Percentiles rank a stretch among this genome's conserved stretches.
Evolutionary conservation across 129 eudicot species (phyloP).

Genomic region (Tagetes erecta): DNA sequence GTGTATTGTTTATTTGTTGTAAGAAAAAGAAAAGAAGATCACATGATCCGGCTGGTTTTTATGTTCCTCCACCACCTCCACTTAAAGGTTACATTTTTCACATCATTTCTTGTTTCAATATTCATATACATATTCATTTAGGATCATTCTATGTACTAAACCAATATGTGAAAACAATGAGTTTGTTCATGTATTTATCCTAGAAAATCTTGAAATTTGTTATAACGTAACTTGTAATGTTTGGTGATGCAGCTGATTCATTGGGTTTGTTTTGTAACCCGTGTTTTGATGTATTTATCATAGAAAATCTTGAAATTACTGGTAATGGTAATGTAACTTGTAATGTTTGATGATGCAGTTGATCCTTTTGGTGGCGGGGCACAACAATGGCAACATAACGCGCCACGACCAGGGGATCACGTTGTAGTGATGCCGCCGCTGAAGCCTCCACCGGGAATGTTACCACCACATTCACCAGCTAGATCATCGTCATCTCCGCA

Average conservation of each 20-base stretch:
- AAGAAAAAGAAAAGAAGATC: slow-evolving; percentile 34
- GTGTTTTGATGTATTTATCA: no score
- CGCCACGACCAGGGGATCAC: slow-evolving; percentile 35
- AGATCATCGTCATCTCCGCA: slow-evolving; percentile 31
- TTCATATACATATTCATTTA: not conserved
- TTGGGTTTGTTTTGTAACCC: no score
- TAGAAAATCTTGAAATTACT: no score
- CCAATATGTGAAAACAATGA: no score
- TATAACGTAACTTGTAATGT: no score
- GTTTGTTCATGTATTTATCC: no score
- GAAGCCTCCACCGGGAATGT: slow-evolving; percentile 28
- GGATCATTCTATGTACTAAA: not conserved
- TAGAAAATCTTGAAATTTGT: no score
- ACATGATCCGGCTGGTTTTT: slow-evolving; percentile 24
- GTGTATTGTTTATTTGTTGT: slow-evolving; percentile 35
- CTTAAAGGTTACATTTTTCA: slow-evolving; percentile 33
- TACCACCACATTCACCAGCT: slow-evolving; percentile 35
- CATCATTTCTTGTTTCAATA: not conserved
- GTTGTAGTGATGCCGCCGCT: slow-evolving; percentile 30
- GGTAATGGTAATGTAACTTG: not conserved
- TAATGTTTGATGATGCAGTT: slow-evolving; percentile 19
- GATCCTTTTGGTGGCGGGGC: slow-evolving; percentile 26
- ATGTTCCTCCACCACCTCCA: slow-evolving; percentile 38
- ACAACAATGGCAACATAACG: slow-evolving; percentile 35
- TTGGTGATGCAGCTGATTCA: no score